A percentile compares a stretch with the other conserved stretches of the same genome.
These are phyloP conservation scores for Omphalotus olearius DNA, from an alignment of 1,284 basidiomycete genomes.

Conservation along the genomic window DNA sequence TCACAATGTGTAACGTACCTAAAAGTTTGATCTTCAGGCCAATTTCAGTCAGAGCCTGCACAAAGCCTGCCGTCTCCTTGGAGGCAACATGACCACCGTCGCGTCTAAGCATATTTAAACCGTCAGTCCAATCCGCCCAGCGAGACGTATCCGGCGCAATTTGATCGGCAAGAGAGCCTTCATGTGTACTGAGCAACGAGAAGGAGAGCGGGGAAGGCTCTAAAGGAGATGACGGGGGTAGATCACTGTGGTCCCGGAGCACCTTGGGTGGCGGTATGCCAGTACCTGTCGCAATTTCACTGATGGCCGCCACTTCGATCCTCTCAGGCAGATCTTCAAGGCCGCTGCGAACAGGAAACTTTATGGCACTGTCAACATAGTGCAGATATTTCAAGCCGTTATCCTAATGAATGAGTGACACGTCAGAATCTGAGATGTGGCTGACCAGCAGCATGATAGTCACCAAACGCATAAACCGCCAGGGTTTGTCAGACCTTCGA, in stretches of 20 bases:
- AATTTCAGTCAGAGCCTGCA: constrained; percentile 86
- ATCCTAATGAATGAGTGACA: constrained; percentile 45
- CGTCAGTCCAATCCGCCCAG: constrained; percentile 97
- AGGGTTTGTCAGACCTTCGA: constrained; percentile 57
- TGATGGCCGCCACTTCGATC: constrained; percentile 77
- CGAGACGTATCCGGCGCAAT: constrained; percentile 82
- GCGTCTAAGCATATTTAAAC: constrained; percentile 81
- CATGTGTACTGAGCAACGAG: constrained; percentile 69
- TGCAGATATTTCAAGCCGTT: constrained; percentile 76
- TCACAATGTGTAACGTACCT: constrained; percentile 39
- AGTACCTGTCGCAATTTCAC: constrained; percentile 76
- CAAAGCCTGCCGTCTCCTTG: constrained; percentile 81
- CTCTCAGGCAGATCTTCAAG: constrained; percentile 84
- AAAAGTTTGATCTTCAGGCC: constrained; percentile 91
- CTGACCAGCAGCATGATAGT: neutral
- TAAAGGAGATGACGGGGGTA: constrained; percentile 48
- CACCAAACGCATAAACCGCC: constrained; percentile 80
- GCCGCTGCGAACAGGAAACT: constrained; percentile 75
- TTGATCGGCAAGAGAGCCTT: constrained; percentile 79
- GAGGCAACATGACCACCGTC: constrained; percentile 81
- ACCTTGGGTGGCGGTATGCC: constrained; percentile 65
- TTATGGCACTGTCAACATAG: constrained; percentile 75
- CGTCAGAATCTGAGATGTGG: constrained; percentile 1
- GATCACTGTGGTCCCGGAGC: constrained; percentile 53
- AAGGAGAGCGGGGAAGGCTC: constrained; percentile 74